These are phyloP conservation scores for Pseudonectria buxi DNA, from an alignment of 2,329 filamentous ascomycete species.

Conservation along the genomic window DNA sequence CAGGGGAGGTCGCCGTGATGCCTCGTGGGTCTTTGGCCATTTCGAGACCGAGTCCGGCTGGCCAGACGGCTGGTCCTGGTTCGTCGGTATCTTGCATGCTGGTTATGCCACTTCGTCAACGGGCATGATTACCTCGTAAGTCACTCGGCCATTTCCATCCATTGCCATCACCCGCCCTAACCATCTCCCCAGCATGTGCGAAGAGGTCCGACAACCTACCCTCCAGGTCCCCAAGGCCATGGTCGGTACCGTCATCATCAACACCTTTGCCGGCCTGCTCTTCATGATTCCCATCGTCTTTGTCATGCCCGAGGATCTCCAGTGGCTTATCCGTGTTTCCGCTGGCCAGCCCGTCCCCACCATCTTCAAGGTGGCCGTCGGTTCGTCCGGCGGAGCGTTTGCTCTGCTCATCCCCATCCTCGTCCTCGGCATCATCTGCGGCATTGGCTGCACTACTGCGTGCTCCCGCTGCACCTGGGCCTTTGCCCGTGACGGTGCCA, in stretches of 20 bases:
- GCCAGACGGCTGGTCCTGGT: constrained; percentile 65
- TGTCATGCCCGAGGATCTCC: constrained; percentile 55
- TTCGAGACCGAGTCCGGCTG: constrained; percentile 66
- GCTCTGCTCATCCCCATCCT: constrained; percentile 58
- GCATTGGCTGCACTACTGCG: constrained; percentile 63
- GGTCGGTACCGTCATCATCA: constrained; percentile 60
- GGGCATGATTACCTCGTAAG: constrained; percentile 73
- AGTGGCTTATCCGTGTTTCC: constrained; percentile 43
- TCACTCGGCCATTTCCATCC: constrained; percentile 7
- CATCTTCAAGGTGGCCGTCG: constrained; percentile 58
- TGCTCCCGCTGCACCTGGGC: constrained; percentile 62
- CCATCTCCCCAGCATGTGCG: constrained; percentile 54
- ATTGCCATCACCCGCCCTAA: background rate
- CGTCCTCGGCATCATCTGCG: constrained; percentile 60
- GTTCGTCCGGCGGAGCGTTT: constrained; percentile 54
- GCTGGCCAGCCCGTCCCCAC: constrained; percentile 57
- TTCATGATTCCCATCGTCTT: constrained; percentile 65
- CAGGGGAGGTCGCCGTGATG: constrained; percentile 58
- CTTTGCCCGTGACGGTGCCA: constrained; percentile 63
- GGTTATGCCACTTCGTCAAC: constrained; percentile 70
- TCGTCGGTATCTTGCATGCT: constrained; percentile 64
- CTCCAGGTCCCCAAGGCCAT: constrained; percentile 67
- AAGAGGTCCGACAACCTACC: constrained; percentile 60
- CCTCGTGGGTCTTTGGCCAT: constrained; percentile 57
- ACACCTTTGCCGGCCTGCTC: constrained; percentile 58